Evolutionary conservation across 2,329 filamentous ascomycete genomes (phyloP).

Genomic region (Penicillium italicum): DNA sequence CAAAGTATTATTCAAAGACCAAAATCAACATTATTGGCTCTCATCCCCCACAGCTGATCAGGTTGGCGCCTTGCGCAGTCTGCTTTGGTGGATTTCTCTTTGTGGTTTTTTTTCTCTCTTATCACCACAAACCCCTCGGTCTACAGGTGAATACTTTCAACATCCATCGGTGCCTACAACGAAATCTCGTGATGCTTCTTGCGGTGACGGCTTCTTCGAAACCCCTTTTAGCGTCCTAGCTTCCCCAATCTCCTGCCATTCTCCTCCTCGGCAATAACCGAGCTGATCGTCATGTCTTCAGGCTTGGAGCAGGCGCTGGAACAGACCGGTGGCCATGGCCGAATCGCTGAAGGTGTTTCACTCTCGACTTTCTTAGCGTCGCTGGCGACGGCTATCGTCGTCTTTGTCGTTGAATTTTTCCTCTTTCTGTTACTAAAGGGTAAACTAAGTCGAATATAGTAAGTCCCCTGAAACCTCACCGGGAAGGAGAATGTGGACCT

Average conservation of each 20-base stretch:
- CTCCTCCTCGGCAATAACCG: conserved; percentile 3
- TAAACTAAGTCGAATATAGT: conserved; percentile 81
- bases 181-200: neutral
- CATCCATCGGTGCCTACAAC: neutral
- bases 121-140: neutral
- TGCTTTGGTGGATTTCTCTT: neutral
- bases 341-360: conserved; percentile 35
- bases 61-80: conserved; percentile 13
- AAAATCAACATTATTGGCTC: neutral
- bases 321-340: conserved; percentile 35
- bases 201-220: neutral
- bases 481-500: neutral
- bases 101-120: neutral
- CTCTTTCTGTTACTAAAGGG: conserved; percentile 75
- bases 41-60: conserved; percentile 16
- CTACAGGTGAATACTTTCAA: neutral
- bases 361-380: conserved; percentile 61
- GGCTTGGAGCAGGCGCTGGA: conserved; percentile 36
- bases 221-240: neutral
- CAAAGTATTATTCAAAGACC: neutral
- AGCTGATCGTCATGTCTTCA: conserved; percentile 21
- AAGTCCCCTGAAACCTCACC: conserved; percentile 33
- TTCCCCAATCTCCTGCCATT: neutral
- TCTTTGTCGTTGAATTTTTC: conserved; percentile 62
- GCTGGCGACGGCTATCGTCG: conserved; percentile 57